Base-by-base conservation (phyloP, 192 early-diverging fungal genomes). In the Podila verticillata region DNA sequence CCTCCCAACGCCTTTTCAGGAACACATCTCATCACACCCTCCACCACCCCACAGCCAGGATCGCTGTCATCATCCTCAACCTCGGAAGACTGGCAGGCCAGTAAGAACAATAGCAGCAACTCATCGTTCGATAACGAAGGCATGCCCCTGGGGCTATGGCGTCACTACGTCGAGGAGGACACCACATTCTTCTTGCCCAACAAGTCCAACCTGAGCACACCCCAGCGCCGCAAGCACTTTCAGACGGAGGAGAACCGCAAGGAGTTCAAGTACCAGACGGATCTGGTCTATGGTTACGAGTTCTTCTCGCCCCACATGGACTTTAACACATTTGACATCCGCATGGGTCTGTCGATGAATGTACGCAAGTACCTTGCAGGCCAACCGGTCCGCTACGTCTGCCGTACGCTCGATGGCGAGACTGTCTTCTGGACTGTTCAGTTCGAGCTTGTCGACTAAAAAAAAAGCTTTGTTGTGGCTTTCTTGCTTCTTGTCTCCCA, bases 231-330 rank as follows among this genome's bases (percentile, higher is more conserved):
- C 19, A 74, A 82, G 30, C 24, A 82, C 30, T 82, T 82, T 20
- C 81, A 75, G 47, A 35, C 32, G 22, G 81, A 72, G 9, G 58
- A 70, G 44, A 58, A 64, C 48, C 73, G 81, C 26, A 68, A 72
- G 65, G 65, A 71, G 2, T 82, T 82, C 30, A 39, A 32, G 28
- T 82, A 63, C 57, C 66, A 59, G 20, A 56, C 61, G 26, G 81
- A 82, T 15, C 63, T 71, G n/a, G 81, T 82, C n/a, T 61, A 82
- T 36, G 81, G 73, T 6, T 82, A 75, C 39, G 81, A 82, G 64
- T 82, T 82, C 64, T 82, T 75, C 63, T 74, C 81, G 8, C 81
- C 81, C 4, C 74, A 75, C 39, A 82, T 82, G 81, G 81, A 82
- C 64, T 82, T 82, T 54, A 82, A 82, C 54, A 82, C 81, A 1